These are phyloP conservation scores for Mallotus nudiflorus DNA, from an alignment of 345 rosid genomes.

Conservation along the genomic window DNA sequence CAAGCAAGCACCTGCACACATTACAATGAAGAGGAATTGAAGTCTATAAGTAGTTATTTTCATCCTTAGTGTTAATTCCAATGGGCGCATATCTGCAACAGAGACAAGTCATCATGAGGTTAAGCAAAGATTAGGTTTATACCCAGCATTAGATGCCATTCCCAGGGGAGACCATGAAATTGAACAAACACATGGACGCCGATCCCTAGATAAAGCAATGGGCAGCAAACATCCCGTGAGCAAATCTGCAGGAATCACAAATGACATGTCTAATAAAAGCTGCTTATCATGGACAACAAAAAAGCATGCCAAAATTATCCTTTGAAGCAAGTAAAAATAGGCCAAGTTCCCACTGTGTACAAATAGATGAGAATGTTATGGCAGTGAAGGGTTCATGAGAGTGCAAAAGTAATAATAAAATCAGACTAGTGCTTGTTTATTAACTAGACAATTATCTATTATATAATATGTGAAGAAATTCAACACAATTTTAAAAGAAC, in stretches of 20 bases:
- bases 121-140: constrained; percentile 15
- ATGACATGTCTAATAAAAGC: neutral
- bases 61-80: neutral
- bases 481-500: neutral
- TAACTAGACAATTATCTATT: neutral
- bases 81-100: neutral
- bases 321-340: neutral
- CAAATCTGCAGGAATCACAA: constrained; percentile 48
- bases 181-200: constrained; percentile 64
- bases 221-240: constrained; percentile 59
- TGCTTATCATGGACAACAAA: neutral
- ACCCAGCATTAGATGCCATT: constrained; percentile 87
- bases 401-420: neutral
- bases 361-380: no score
- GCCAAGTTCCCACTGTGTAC: neutral
- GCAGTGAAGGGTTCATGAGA: neutral
- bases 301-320: neutral
- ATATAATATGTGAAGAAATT: neutral
- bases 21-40: constrained; percentile 5
- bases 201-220: constrained; percentile 62
- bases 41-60: neutral
- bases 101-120: neutral
- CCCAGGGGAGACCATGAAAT: constrained; percentile 94
- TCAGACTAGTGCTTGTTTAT: neutral
- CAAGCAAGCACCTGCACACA: constrained; percentile 72